phyloP scores from a whole-genome alignment of 441 rosid genomes.

The Aquilaria agallochum region DNA sequence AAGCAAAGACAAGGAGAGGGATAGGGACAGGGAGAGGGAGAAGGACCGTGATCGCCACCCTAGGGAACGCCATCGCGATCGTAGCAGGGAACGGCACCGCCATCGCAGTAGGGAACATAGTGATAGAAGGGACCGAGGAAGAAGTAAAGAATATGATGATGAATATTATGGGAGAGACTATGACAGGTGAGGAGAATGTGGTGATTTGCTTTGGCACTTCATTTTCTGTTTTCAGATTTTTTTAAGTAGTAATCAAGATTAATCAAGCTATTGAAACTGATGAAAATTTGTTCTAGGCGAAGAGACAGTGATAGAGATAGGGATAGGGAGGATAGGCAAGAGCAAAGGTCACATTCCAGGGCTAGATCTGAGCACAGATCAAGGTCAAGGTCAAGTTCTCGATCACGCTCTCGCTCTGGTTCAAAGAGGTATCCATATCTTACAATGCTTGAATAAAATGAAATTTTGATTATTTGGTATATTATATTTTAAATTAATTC shows the following conservation, averaged over 20 bases:
- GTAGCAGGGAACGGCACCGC: conserved; percentile 41
- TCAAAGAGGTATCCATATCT: conserved; percentile 65
- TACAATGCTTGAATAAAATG: too few relatives aligned
- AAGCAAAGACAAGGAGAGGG: conserved; percentile 25
- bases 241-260: not conserved
- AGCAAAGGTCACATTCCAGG: conserved; percentile 25
- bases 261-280: not conserved
- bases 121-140: conserved; percentile 66
- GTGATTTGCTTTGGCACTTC: not conserved
- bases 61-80: conserved; percentile 63
- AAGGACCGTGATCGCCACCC: conserved; percentile 63
- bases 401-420: conserved; percentile 27
- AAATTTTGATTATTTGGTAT: too few relatives aligned
- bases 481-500: too few relatives aligned
- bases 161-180: conserved; percentile 44
- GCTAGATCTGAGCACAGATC: conserved; percentile 70
- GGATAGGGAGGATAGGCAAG: conserved; percentile 63
- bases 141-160: conserved; percentile 74
- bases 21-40: conserved; percentile 26
- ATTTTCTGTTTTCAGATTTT: not conserved
- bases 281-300: conserved; percentile 32
- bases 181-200: conserved; percentile 43
- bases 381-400: conserved; percentile 36
- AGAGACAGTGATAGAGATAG: conserved; percentile 74
- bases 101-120: conserved; percentile 49